Evolutionary conservation across 2,329 filamentous ascomycete genomes (phyloP).

Genomic region (Paraconiothyrium brasiliense): DNA sequence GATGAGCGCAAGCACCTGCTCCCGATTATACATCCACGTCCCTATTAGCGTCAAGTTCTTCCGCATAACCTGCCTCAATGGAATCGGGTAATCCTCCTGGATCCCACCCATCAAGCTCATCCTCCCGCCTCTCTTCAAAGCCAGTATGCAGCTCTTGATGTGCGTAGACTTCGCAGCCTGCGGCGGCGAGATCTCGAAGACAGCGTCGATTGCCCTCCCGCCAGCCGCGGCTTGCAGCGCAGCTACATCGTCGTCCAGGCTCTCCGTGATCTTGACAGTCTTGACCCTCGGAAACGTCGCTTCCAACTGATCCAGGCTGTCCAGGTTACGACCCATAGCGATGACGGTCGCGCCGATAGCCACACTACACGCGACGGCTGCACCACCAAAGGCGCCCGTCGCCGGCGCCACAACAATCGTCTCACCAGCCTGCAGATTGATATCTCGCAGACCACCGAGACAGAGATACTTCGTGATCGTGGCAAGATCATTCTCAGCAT

Average conservation of each 20-base stretch:
- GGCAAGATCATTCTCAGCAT: constrained; percentile 28
- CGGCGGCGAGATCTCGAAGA: constrained; percentile 58
- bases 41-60: constrained; percentile 51
- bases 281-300: constrained; percentile 35
- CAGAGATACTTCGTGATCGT: constrained; percentile 33
- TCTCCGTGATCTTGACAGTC: constrained; percentile 52
- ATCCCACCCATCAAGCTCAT: constrained; percentile 19
- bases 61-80: not conserved
- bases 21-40: constrained; percentile 55
- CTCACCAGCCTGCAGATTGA: constrained; percentile 57
- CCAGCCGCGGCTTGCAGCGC: constrained; percentile 40
- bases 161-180: constrained; percentile 50
- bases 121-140: constrained; percentile 5
- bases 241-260: constrained; percentile 47
- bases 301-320: constrained; percentile 42
- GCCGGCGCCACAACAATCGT: constrained; percentile 60
- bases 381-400: constrained; percentile 59
- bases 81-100: constrained; percentile 5
- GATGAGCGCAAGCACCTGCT: constrained; percentile 50
- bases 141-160: constrained; percentile 48
- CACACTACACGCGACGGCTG: constrained; percentile 58
- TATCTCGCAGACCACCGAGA: constrained; percentile 56
- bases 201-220: constrained; percentile 51
- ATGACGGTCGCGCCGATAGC: constrained; percentile 63
- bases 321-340: constrained; percentile 58